A percentile compares a stretch with the other conserved stretches of the same genome.
These are phyloP conservation scores for Cordyceps fumosorosea DNA, from an alignment of 2,329 filamentous ascomycete genomes.

Conservation along the genomic window DNA sequence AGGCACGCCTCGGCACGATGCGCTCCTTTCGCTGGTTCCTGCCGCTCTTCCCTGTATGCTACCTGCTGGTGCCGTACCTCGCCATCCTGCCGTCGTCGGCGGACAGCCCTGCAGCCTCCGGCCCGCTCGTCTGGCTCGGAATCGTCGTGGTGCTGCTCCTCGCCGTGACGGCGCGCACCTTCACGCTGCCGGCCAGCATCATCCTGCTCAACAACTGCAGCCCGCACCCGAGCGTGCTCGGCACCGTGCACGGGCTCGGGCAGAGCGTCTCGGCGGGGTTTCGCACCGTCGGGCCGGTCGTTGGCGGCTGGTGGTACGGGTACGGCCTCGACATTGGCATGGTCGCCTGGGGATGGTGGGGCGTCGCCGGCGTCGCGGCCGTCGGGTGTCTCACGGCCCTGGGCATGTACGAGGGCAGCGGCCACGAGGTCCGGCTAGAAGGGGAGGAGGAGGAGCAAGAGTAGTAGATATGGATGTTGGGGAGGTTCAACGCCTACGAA, in stretches of 20 bases:
- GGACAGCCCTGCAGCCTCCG: slow-evolving; percentile 33
- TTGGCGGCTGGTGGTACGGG: slow-evolving; percentile 44
- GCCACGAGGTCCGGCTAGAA: slow-evolving; percentile 52
- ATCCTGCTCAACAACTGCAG: slow-evolving; percentile 56
- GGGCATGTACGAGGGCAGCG: slow-evolving; percentile 57
- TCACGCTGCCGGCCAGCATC: slow-evolving; percentile 52
- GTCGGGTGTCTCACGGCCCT: slow-evolving; percentile 52
- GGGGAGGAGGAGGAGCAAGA: slow-evolving; percentile 32
- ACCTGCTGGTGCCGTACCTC: slow-evolving; percentile 61
- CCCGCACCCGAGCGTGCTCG: slow-evolving; percentile 51
- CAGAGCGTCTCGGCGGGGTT: slow-evolving; percentile 44
- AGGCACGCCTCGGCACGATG: slow-evolving; percentile 58
- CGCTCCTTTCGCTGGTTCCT: slow-evolving; percentile 60
- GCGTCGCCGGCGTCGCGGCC: slow-evolving; percentile 42
- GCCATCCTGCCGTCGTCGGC: slow-evolving; percentile 51
- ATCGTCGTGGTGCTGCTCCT: slow-evolving; percentile 57
- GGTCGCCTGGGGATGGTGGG: slow-evolving; percentile 44
- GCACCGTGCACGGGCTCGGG: slow-evolving; percentile 49
- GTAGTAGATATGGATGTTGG: neutral
- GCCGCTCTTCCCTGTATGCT: slow-evolving; percentile 60
- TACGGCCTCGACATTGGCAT: slow-evolving; percentile 38
- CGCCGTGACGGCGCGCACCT: slow-evolving; percentile 68
- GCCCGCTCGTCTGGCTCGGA: slow-evolving; percentile 50
- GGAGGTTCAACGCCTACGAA: neutral
- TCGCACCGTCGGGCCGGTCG: slow-evolving; percentile 43